phyloP scores from a whole-genome alignment of 2,329 filamentous ascomycete species.

The Stachybotrys chlorohalonatus region DNA sequence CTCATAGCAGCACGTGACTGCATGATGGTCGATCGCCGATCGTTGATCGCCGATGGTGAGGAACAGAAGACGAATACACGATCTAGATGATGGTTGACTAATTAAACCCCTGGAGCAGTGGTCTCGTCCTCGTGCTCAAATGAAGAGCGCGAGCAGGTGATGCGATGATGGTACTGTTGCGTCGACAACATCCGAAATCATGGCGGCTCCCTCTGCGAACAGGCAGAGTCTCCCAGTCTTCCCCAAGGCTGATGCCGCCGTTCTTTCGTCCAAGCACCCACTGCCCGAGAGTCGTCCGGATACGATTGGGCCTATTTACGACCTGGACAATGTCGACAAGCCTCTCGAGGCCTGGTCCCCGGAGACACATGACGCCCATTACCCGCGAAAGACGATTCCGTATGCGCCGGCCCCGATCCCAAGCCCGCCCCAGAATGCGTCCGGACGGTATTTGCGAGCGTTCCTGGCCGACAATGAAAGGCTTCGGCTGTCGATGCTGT shows the following conservation, averaged over 20 bases:
- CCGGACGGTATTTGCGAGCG: conserved; percentile 12
- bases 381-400: conserved; percentile 4
- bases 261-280: conserved; percentile 10
- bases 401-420: conserved; percentile 8
- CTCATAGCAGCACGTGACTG: too few species aligned
- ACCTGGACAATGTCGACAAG: conserved; percentile 5
- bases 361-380: conserved; percentile 1
- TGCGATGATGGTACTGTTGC: not conserved
- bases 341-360: conserved; percentile 8
- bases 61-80: too few species aligned
- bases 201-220: not conserved
- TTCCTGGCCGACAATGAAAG: conserved; percentile 17
- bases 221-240: conserved; percentile 7
- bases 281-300: conserved; percentile 6
- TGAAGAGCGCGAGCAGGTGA: not conserved
- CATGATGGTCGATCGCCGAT: too few species aligned
- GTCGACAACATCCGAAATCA: not conserved
- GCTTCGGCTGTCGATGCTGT: conserved; percentile 24
- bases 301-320: conserved; percentile 10
- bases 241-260: conserved; percentile 13
- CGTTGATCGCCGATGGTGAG: too few species aligned
- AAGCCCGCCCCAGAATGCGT: not conserved
- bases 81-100: too few species aligned
- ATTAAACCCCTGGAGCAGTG: too few species aligned
- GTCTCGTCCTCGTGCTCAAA: too few species aligned